A percentile compares a stretch with the other conserved stretches of the same genome.
phyloP scores from a whole-genome alignment of 345 rosid genomes.

The sweet orange (Citrus sinensis) region DVS_A1.0 CM039164.1:29045001-29045500 shows the following conservation, averaged over 20 bases:
- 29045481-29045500: conserved; percentile 41
- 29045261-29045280: conserved; percentile 2
- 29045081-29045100: too few relatives aligned
- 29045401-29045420: neutral
- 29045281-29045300: conserved; percentile 3
- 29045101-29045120: neutral
- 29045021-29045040: neutral
- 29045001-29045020: neutral
- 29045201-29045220: conserved; percentile 5
- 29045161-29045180: neutral
- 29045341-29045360: neutral
- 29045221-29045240: neutral
- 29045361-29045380: conserved; percentile 12
- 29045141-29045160: neutral
- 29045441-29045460: conserved; percentile 21
- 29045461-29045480: conserved; percentile 36
- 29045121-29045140: neutral
- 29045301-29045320: neutral
- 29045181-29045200: neutral
- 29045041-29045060: neutral
- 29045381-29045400: neutral
- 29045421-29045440: conserved; percentile 37
- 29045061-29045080: neutral
- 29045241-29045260: neutral
- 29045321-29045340: neutral